phyloP scores from a whole-genome alignment of 192 early-diverging fungal genomes.

The Polychytrium aggregatum region DNA sequence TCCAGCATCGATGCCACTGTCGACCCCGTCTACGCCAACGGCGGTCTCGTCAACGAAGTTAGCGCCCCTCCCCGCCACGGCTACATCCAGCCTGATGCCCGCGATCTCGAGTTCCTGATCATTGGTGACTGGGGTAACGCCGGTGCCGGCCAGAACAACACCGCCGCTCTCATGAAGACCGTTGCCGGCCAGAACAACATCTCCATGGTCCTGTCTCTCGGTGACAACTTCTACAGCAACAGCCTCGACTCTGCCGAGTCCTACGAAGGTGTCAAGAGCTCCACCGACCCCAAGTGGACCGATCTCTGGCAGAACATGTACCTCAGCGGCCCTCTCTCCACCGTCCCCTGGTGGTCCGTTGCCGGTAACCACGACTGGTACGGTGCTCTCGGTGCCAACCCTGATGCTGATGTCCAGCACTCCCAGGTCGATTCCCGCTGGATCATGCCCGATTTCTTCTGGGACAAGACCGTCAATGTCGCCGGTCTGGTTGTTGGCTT shows the following conservation, averaged over 20 bases:
- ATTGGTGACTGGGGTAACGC: not conserved
- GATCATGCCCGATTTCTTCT: constrained; percentile 11
- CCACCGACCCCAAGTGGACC: constrained; percentile 5
- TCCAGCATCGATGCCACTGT: too few species aligned
- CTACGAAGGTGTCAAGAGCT: constrained; percentile 6
- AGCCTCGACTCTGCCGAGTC: not conserved
- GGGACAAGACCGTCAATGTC: constrained; percentile 8
- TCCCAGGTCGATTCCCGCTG: constrained; percentile 6
- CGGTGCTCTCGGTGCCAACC: not conserved
- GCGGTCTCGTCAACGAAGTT: too few species aligned
- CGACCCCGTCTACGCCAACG: too few species aligned
- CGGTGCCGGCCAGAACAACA: not conserved
- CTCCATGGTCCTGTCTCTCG: constrained; percentile 5
- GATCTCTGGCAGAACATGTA: constrained; percentile 1
- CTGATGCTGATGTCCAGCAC: not conserved
- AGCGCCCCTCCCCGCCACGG: too few species aligned
- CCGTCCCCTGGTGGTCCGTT: constrained; percentile 10
- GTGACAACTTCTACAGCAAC: constrained; percentile 9
- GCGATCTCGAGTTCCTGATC: not conserved
- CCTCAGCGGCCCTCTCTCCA: not conserved
- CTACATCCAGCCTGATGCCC: too few species aligned
- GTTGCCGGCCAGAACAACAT: not conserved
- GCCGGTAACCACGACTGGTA: constrained; percentile 18
- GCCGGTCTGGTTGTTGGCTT: constrained; percentile 6
- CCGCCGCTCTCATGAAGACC: not conserved